A percentile compares a stretch with the other conserved stretches of the same genome.
These are phyloP conservation scores for Puccinia horiana DNA, from an alignment of 1,284 basidiomycete genomes.

Conservation along the genomic window DNA sequence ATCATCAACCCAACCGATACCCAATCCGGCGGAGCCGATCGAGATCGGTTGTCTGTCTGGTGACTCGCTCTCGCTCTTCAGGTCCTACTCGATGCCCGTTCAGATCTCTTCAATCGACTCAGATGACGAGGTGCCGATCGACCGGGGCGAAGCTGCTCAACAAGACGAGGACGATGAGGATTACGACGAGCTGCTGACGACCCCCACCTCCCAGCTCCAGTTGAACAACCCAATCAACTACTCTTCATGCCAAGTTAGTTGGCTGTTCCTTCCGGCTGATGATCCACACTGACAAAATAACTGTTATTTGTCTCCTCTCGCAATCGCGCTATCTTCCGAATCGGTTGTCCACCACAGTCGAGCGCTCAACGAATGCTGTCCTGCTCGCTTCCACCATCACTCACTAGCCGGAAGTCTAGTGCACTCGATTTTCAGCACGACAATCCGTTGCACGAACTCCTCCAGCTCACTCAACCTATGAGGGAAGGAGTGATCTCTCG, in stretches of 20 bases:
- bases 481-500: slow-evolving; percentile 28
- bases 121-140: neutral
- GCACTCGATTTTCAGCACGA: neutral
- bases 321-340: neutral
- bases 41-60: neutral
- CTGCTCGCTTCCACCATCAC: slow-evolving; percentile 16
- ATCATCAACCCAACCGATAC: neutral
- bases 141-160: neutral
- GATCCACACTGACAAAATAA: too few relatives aligned
- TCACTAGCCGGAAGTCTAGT: neutral
- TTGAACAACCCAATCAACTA: neutral
- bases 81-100: slow-evolving; percentile 35
- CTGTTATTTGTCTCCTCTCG: too few relatives aligned
- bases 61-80: slow-evolving; percentile 25
- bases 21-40: neutral
- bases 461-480: slow-evolving; percentile 34
- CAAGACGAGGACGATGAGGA: slow-evolving; percentile 32
- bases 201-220: slow-evolving; percentile 11
- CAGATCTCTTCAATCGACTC: neutral
- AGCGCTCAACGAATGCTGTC: slow-evolving; percentile 10
- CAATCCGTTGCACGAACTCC: slow-evolving; percentile 9
- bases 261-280: neutral
- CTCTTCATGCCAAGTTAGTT: neutral
- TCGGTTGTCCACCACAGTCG: slow-evolving; percentile 9
- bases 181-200: neutral